phyloP scores from a whole-genome alignment of 2,329 filamentous ascomycete species.

The Coleophoma crateriformis region DNA sequence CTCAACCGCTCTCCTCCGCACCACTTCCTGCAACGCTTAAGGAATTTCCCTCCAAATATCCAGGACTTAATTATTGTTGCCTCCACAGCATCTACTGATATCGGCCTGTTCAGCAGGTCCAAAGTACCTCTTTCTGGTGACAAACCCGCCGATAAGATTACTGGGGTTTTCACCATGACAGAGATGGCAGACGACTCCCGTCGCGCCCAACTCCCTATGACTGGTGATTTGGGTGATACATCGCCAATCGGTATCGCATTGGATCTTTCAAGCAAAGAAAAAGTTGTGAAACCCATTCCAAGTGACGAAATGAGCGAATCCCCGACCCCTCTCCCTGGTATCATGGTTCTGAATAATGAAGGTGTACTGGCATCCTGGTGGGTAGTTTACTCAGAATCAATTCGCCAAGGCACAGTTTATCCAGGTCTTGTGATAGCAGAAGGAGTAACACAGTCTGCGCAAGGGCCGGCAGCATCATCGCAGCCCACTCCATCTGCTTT shows the following conservation, averaged over 20 bases:
- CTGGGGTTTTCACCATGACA: conserved; percentile 68
- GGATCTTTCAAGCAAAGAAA: conserved; percentile 79
- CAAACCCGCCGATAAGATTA: conserved; percentile 51
- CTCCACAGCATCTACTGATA: conserved; percentile 73
- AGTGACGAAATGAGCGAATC: conserved; percentile 76
- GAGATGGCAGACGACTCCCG: conserved; percentile 68
- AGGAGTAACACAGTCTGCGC: conserved; percentile 9
- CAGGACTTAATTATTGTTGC: conserved; percentile 78
- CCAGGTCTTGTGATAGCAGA: conserved; percentile 54
- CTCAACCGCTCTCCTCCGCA: conserved; percentile 62
- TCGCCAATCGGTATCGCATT: conserved; percentile 73
- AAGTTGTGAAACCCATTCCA: conserved; percentile 71
- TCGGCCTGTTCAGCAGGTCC: conserved; percentile 73
- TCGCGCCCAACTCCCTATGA: conserved; percentile 71
- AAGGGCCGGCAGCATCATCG: conserved; percentile 12
- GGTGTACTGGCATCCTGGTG: conserved; percentile 85
- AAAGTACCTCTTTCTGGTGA: conserved; percentile 60
- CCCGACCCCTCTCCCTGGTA: conserved; percentile 71
- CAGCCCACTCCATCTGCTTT: conserved; percentile 23
- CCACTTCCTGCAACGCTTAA: conserved; percentile 72
- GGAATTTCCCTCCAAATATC: conserved; percentile 74
- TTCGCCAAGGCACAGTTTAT: conserved; percentile 69
- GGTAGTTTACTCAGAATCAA: conserved; percentile 84
- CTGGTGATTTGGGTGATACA: conserved; percentile 62
- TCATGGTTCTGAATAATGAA: conserved; percentile 84